Base-by-base conservation (phyloP, 441 rosid genomes). In the Erodium moschatum region DNA sequence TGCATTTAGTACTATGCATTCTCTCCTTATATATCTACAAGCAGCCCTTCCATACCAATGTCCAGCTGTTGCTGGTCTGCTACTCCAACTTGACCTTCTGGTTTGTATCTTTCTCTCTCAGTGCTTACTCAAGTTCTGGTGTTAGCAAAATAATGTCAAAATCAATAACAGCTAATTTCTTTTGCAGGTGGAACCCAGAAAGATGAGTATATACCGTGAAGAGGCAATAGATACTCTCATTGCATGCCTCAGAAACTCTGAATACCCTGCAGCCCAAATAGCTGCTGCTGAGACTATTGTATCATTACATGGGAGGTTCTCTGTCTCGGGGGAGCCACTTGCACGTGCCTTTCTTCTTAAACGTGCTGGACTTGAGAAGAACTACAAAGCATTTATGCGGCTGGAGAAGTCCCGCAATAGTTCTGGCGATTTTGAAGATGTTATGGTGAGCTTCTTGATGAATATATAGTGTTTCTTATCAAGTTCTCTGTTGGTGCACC, bases 21-120 rank as follows among this genome's bases (percentile, higher is more conserved):
- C 74, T 68, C 81, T 88, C 72, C 83, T 88, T 16, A 78, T 67
- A 56, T 86, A 78, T 79, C 77, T 88, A 67, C 88, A 84, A 72
- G 83, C 77, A 31, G 88, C 88, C 40, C 80, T 58, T 6, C 79
- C 65, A 65, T 86, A 84, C 27, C 88, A 88, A 56, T 62, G 84
- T 79, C 88, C 91, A n/a, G 69, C 78, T 29, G 81, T 84, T n/a
- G 88, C 95, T 1, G 84, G 88, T 68, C 89, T 88, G 52, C 78
- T 88, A 2, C 88, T 88, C 69, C 95, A 88, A 72, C 87, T 88
- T 56, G 95, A 88, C 82, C 84, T 88, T 70, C 82, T 86, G 88
- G 91, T 85, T 67, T 60, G 81, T 20, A 71, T 65, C 66, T 33
- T 5, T 70, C 38, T 56, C 48, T 73, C 24, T 68, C 38, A 24